Evolutionary conservation across 768 basidiomycete genomes (phyloP).

Genomic region (Leccinum longicurvipes): DNA sequence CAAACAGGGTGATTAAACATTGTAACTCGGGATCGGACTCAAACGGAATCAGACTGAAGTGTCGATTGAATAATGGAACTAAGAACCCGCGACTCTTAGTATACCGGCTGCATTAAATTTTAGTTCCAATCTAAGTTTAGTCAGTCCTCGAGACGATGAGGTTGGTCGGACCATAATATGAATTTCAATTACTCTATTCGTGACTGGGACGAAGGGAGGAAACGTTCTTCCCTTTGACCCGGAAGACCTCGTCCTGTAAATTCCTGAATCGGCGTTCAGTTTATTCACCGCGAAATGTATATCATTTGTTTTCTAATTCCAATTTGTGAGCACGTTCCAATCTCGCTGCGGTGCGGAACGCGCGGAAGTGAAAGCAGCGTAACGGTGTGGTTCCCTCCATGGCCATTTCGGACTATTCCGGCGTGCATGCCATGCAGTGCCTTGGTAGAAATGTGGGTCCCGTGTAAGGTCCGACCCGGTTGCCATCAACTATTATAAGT

Average conservation of each 20-base stretch:
- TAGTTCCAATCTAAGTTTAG: too few species aligned
- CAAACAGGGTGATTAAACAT: background rate
- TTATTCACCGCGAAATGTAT: too few species aligned
- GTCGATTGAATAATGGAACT: background rate
- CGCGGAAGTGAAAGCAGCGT: background rate
- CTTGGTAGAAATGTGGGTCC: background rate
- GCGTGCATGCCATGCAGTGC: background rate
- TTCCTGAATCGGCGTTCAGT: background rate
- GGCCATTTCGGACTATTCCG: background rate
- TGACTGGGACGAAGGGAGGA: background rate
- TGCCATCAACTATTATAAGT: background rate
- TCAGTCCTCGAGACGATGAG: background rate
- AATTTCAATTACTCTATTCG: background rate
- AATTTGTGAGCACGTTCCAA: background rate
- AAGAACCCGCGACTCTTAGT: background rate
- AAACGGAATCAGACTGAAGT: background rate
- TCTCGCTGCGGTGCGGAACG: background rate
- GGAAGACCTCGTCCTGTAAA: background rate
- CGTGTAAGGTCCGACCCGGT: conserved; percentile 2
- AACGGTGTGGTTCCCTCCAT: background rate
- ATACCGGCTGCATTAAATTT: background rate
- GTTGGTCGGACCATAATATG: background rate
- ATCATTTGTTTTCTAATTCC: background rate
- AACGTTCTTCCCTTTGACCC: background rate
- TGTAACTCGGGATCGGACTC: background rate